Evolutionary conservation across 371 early-diverging fungal genomes (phyloP).

Genomic region (Mucor indicus): DNA sequence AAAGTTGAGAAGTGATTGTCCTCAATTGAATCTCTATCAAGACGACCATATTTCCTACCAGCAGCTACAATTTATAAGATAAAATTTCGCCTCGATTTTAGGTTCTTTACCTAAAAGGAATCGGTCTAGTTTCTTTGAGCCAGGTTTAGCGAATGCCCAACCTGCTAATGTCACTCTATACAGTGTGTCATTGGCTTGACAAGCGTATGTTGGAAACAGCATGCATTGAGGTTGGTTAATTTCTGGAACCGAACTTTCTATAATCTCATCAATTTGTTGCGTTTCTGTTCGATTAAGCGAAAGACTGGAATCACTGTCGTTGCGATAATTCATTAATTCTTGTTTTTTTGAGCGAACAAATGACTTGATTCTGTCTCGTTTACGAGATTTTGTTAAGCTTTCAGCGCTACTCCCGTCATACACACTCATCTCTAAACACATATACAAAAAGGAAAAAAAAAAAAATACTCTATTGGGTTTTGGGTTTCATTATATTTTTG

Average conservation of each 20-base stretch:
- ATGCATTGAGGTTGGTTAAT: slow-evolving; percentile 34
- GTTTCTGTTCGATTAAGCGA: slow-evolving; percentile 13
- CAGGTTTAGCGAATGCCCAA: slow-evolving; percentile 42
- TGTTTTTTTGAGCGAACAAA: slow-evolving; percentile 20
- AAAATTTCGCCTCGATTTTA: neutral
- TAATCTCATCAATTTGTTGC: slow-evolving; percentile 22
- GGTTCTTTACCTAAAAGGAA: slow-evolving; percentile 27
- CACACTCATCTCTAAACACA: too few species aligned
- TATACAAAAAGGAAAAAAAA: too few species aligned
- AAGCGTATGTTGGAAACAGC: slow-evolving; percentile 41
- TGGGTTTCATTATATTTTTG: too few species aligned
- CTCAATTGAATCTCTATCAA: slow-evolving; percentile 33
- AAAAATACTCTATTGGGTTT: too few species aligned
- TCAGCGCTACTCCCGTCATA: too few species aligned
- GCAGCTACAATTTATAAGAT: slow-evolving; percentile 21
- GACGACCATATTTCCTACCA: slow-evolving; percentile 40
- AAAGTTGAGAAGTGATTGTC: slow-evolving; percentile 36
- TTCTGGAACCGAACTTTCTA: slow-evolving; percentile 13
- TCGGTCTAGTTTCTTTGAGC: slow-evolving; percentile 30
- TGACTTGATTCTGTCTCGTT: slow-evolving; percentile 23
- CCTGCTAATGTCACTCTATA: slow-evolving; percentile 34
- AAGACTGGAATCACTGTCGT: slow-evolving; percentile 1
- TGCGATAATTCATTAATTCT: slow-evolving; percentile 20
- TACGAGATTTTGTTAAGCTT: too few species aligned
- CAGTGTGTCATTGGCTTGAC: slow-evolving; percentile 2